phyloP scores from a whole-genome alignment of 345 rosid genomes.

The Eucalyptus urophylla region DNA sequence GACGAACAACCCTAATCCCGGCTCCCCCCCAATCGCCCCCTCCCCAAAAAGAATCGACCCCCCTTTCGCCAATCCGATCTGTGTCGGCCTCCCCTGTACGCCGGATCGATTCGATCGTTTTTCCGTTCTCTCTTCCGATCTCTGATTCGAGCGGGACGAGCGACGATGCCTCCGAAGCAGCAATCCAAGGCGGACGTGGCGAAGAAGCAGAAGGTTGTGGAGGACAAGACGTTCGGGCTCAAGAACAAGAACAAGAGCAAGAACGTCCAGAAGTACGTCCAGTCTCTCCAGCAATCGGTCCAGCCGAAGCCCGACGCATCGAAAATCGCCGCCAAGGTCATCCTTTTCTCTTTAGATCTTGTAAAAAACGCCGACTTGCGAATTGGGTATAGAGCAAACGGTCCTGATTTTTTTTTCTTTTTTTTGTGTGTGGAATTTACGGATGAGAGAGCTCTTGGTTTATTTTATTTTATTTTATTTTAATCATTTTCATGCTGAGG shows the following conservation, averaged over 20 bases:
- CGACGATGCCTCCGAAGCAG: slow-evolving; percentile 76
- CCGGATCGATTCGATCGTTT: background rate
- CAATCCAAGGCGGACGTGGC: slow-evolving; percentile 62
- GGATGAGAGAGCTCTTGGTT: background rate
- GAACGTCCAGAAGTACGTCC: slow-evolving; percentile 61
- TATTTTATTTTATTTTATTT: background rate
- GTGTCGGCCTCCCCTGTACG: background rate
- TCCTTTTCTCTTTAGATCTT: background rate
- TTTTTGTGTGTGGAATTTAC: background rate
- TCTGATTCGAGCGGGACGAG: background rate
- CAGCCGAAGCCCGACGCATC: slow-evolving; percentile 66
- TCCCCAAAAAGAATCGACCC: background rate
- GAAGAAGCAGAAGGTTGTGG: slow-evolving; percentile 72
- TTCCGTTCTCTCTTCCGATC: background rate
- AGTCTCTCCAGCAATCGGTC: slow-evolving; percentile 49
- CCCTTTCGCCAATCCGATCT: background rate
- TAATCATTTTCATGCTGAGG: background rate
- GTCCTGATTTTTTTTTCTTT: background rate
- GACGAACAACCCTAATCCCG: background rate
- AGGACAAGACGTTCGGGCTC: slow-evolving; percentile 79
- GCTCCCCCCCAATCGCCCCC: background rate
- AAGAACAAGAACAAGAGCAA: slow-evolving; percentile 72
- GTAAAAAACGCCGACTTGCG: background rate
- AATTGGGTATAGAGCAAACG: background rate
- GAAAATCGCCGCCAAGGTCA: slow-evolving; percentile 73